phyloP scores from a whole-genome alignment of 768 basidiomycete species.

The Psilocybe cubensis region DNA sequence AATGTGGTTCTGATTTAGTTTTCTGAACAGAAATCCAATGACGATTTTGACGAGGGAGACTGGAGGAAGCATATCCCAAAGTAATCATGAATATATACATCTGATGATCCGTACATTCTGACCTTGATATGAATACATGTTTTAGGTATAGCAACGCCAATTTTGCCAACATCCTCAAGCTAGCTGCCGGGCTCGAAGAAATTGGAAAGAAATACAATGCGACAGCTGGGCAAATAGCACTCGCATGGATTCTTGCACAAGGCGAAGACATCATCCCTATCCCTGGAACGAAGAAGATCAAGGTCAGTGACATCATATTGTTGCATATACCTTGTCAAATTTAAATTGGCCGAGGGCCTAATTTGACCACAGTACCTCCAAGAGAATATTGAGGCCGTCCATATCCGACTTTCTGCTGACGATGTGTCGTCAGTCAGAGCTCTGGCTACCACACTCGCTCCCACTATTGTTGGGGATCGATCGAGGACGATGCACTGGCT shows the following conservation, averaged over 20 bases:
- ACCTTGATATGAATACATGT: background rate
- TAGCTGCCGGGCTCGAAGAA: constrained; percentile 41
- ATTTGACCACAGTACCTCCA: too few relatives aligned
- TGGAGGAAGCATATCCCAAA: constrained; percentile 27
- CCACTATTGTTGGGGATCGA: constrained; percentile 25
- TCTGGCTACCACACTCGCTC: constrained; percentile 34
- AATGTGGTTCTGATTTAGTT: background rate
- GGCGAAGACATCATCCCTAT: constrained; percentile 52
- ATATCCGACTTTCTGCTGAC: constrained; percentile 34
- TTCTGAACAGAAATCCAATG: constrained; percentile 32
- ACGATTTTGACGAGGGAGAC: constrained; percentile 42
- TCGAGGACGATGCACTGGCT: constrained; percentile 26
- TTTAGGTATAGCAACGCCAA: constrained; percentile 43
- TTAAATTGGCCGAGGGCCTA: too few relatives aligned
- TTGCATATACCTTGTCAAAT: background rate
- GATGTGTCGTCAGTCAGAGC: constrained; percentile 38
- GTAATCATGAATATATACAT: background rate
- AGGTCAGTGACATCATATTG: too few relatives aligned
- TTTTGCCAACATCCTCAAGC: constrained; percentile 48
- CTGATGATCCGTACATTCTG: too few relatives aligned
- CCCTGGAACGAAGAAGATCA: constrained; percentile 46
- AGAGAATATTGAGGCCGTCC: constrained; percentile 21
- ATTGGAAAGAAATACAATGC: constrained; percentile 44
- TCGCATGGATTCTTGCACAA: constrained; percentile 55
- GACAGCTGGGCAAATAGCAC: constrained; percentile 48